Percentiles rank a stretch among this genome's conserved stretches.
phyloP scores from a whole-genome alignment of 2,329 filamentous ascomycete genomes.

The Cryphonectria radicalis region DNA sequence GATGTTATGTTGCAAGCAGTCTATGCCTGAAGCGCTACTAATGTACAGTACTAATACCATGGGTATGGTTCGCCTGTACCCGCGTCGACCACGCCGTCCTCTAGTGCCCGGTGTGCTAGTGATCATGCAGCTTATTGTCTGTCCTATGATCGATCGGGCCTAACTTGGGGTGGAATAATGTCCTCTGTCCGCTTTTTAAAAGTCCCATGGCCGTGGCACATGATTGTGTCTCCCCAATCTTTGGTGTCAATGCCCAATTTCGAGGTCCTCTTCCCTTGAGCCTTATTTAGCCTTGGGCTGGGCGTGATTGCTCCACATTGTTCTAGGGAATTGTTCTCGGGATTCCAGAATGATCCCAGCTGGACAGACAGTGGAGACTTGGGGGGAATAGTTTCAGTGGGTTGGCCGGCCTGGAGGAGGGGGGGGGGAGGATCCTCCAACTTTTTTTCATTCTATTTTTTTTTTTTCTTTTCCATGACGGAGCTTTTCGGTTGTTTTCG shows the following conservation, averaged over 20 bases:
- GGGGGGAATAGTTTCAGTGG: not conserved
- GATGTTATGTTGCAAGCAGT: not conserved
- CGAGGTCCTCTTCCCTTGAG: not conserved
- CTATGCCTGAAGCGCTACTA: not conserved
- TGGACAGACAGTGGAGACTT: not conserved
- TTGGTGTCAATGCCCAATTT: not conserved
- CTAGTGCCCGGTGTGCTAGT: not conserved
- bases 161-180: not conserved
- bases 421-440: not conserved
- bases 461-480: not conserved
- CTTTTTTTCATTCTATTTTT: too few species aligned
- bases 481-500: not conserved
- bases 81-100: not conserved
- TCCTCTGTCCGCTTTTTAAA: not conserved
- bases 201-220: not conserved
- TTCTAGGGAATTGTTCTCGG: not conserved
- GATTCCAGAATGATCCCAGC: conserved; percentile 2
- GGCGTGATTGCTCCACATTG: not conserved
- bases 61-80: not conserved
- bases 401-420: not conserved
- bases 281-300: not conserved
- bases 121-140: not conserved
- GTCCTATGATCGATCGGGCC: not conserved
- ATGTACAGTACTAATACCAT: not conserved
- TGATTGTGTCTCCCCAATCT: not conserved